A percentile compares a stretch with the other conserved stretches of the same genome.
These are phyloP conservation scores for Hemisphaericaspora nanyangensis DNA, from an alignment of 805 yeast species.

Conservation along the genomic window DNA sequence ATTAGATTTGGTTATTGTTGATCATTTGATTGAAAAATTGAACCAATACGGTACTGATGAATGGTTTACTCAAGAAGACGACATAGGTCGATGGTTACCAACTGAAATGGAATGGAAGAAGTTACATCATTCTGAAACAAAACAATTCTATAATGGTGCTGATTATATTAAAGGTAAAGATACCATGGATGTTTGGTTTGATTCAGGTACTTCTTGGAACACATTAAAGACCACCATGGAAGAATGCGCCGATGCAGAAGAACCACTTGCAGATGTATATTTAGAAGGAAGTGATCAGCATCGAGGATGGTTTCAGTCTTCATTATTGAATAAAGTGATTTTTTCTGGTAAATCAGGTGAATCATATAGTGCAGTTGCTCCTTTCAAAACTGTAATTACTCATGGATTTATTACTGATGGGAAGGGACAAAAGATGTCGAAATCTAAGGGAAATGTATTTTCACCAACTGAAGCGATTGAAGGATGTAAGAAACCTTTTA, in stretches of 20 bases:
- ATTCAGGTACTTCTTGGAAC: constrained; percentile 92
- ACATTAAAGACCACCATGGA: constrained; percentile 41
- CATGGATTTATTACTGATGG: constrained; percentile 93
- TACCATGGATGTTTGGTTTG: constrained; percentile 99
- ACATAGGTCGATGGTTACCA: constrained; percentile 74
- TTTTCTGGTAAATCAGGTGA: constrained; percentile 33
- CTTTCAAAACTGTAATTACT: constrained; percentile 74
- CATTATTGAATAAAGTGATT: constrained; percentile 72
- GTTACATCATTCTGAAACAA: no score
- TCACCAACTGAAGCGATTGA: constrained; percentile 63
- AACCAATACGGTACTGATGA: constrained; percentile 61
- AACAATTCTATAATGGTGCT: neutral
- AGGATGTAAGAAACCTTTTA: constrained; percentile 45
- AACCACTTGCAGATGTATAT: constrained; percentile 67
- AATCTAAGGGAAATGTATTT: constrained; percentile 81
- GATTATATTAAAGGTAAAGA: constrained; percentile 66
- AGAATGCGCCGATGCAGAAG: constrained; percentile 25
- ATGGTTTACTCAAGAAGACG: constrained; percentile 66
- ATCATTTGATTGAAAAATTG: constrained; percentile 54
- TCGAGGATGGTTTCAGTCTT: constrained; percentile 98
- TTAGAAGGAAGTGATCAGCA: constrained; percentile 98
- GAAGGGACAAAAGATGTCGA: constrained; percentile 87
- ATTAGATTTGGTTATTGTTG: constrained; percentile 52
- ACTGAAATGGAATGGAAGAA: constrained; percentile 29
- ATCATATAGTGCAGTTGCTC: constrained; percentile 38